A percentile compares a stretch with the other conserved stretches of the same genome.
phyloP scores from a whole-genome alignment of 2,329 filamentous ascomycete species.

The Sporothrix phasma region DNA sequence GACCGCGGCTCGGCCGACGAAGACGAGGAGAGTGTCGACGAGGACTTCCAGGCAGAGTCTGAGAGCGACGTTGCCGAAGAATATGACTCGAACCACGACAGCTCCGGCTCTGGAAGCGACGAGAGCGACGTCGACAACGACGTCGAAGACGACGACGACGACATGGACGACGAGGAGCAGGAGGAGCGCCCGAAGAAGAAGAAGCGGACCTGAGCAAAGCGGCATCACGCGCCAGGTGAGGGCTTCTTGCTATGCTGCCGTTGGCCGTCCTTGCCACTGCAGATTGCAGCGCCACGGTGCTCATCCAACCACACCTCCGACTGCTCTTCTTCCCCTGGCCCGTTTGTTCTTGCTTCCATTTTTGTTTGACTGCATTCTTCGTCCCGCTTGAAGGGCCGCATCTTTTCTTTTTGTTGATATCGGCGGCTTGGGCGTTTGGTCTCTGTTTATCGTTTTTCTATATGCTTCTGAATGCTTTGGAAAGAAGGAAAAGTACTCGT shows the following conservation, averaged over 20 bases:
- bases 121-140: constrained; percentile 51
- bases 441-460: neutral
- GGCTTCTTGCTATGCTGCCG: neutral
- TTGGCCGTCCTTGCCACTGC: neutral
- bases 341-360: neutral
- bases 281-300: neutral
- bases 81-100: constrained; percentile 85
- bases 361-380: neutral
- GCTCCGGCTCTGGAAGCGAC: constrained; percentile 60
- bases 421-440: neutral
- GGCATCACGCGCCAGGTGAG: neutral
- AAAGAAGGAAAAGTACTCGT: neutral
- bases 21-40: constrained; percentile 88
- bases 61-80: constrained; percentile 96
- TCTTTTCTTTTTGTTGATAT: neutral
- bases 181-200: constrained; percentile 33
- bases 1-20: constrained; percentile 91
- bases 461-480: too few relatives aligned
- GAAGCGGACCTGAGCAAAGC: constrained; percentile 28
- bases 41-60: constrained; percentile 87
- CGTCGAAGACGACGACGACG: constrained; percentile 38
- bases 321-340: neutral
- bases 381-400: neutral
- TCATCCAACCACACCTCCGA: neutral
- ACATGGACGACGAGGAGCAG: constrained; percentile 29